Conservation (phyloP, 1,284 basidiomycete genomes). For the Tilletia caries region DNA sequence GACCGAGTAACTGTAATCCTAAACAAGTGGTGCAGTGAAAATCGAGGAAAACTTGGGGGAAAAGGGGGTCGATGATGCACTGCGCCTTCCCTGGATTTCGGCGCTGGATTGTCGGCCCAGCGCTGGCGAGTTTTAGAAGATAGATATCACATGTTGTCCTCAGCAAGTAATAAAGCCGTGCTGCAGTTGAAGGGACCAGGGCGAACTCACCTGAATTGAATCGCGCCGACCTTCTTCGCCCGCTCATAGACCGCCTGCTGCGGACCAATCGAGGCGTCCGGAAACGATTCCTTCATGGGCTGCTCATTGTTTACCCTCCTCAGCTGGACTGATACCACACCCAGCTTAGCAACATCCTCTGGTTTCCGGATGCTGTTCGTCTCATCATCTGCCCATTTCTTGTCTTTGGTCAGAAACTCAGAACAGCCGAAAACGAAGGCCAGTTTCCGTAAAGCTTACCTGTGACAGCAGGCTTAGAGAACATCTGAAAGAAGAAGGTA, state of each 20-base stretch:
- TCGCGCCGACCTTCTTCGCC: not conserved
- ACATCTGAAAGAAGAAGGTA: not conserved
- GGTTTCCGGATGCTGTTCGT: not conserved
- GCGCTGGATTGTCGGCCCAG: too few relatives aligned
- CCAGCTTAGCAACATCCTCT: not conserved
- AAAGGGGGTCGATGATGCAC: not conserved
- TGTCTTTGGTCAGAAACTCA: not conserved
- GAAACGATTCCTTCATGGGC: not conserved
- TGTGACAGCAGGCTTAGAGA: not conserved
- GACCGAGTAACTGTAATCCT: not conserved
- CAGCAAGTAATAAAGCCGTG: too few relatives aligned
- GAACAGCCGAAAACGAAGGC: not conserved
- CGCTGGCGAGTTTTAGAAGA: too few relatives aligned
- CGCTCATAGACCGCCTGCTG: not conserved
- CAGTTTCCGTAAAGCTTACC: not conserved
- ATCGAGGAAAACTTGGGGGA: not conserved
- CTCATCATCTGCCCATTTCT: not conserved
- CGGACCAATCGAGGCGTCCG: not conserved
- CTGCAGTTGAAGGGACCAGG: too few relatives aligned
- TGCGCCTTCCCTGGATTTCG: too few relatives aligned
- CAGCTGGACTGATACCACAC: not conserved
- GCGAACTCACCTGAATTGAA: not conserved
- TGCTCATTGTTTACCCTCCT: not conserved
- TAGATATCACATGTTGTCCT: too few relatives aligned
- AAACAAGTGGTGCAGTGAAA: not conserved